Conservation (phyloP, 495 filamentous ascomycete species). For the Cudoniella acicularis region DNA sequence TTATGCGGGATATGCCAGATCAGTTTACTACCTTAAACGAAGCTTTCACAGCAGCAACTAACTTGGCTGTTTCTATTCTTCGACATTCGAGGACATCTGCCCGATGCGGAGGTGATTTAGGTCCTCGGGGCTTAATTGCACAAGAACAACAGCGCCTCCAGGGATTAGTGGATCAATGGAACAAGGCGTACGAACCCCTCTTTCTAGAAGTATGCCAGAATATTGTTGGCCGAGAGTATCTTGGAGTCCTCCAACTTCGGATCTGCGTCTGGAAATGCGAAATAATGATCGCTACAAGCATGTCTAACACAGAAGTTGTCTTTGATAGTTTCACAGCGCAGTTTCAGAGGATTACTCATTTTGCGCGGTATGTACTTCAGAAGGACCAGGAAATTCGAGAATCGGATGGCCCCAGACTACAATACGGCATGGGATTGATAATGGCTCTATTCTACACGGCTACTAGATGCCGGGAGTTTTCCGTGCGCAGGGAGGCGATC, state of each 20-base stretch:
- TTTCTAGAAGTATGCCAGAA: conserved; percentile 17
- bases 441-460: conserved; percentile 19
- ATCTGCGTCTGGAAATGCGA: conserved; percentile 15
- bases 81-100: conserved; percentile 16
- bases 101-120: conserved; percentile 12
- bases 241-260: conserved; percentile 18
- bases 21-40: conserved; percentile 18
- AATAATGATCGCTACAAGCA: conserved; percentile 15
- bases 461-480: conserved; percentile 17
- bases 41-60: conserved; percentile 17
- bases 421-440: conserved; percentile 19
- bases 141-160: conserved; percentile 13
- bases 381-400: conserved; percentile 20
- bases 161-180: conserved; percentile 14
- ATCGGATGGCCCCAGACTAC: conserved; percentile 12
- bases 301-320: conserved; percentile 8
- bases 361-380: conserved; percentile 16
- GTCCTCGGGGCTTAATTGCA: conserved; percentile 9
- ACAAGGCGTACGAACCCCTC: conserved; percentile 16
- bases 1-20: conserved; percentile 15
- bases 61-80: conserved; percentile 17
- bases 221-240: conserved; percentile 14
- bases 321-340: conserved; percentile 10
- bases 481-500: conserved; percentile 15
- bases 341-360: conserved; percentile 15